A percentile compares a stretch with the other conserved stretches of the same genome.
phyloP scores from a whole-genome alignment of 2,329 filamentous ascomycete genomes.

The Sarocladiaceae sp. region DNA sequence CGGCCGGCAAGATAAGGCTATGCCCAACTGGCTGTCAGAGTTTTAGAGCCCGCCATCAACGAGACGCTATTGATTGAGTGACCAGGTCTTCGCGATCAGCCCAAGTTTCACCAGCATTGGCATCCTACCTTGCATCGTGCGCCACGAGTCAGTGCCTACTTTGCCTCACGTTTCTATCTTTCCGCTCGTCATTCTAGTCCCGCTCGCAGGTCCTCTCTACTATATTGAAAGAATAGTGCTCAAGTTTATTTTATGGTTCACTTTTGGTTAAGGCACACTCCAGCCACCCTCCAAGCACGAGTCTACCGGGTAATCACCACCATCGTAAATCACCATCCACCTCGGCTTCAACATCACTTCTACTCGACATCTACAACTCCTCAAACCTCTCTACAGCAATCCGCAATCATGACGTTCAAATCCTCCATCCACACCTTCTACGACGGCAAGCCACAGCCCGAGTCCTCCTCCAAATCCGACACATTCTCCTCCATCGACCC shows the following conservation, averaged over 20 bases:
- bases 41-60: too few species aligned
- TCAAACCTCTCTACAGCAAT: neutral
- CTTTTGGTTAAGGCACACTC: too few species aligned
- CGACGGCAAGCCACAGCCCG: conserved; percentile 61
- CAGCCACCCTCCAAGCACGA: neutral
- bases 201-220: too few species aligned
- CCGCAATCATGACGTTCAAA: conserved; percentile 36
- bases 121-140: too few species aligned
- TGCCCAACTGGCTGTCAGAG: too few species aligned
- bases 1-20: too few species aligned
- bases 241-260: neutral
- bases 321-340: neutral
- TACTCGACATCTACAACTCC: neutral
- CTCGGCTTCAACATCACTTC: neutral
- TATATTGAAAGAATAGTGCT: neutral
- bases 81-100: too few species aligned
- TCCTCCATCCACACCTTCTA: conserved; percentile 63
- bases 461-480: conserved; percentile 49
- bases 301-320: neutral
- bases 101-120: too few species aligned
- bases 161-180: too few species aligned
- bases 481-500: conserved; percentile 74
- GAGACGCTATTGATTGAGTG: too few species aligned
- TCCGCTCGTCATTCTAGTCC: too few species aligned
- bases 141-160: too few species aligned